phyloP scores from a whole-genome alignment of 2,329 filamentous ascomycete genomes.

The Cyphellophora attinorum region DNA sequence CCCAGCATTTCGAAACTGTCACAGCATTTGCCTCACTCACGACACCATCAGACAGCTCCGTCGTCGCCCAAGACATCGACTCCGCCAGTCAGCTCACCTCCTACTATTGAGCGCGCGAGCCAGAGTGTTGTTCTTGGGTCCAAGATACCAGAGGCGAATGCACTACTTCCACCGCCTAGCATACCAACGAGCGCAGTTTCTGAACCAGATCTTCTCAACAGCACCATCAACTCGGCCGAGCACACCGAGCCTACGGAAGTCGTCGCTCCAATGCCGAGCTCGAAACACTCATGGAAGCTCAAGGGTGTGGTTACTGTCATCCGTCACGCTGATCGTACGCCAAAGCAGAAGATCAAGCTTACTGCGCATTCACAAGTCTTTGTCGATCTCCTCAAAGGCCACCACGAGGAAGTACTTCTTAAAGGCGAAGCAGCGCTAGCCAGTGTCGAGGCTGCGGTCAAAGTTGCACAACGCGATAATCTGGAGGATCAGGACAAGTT shows the following conservation, averaged over 20 bases:
- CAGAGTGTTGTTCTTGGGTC: constrained; percentile 6
- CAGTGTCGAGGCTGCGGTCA: constrained; percentile 83
- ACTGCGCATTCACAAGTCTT: constrained; percentile 97
- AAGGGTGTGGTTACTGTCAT: constrained; percentile 97
- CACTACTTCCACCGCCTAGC: constrained; percentile 36
- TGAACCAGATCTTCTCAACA: constrained; percentile 6
- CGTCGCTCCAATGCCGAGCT: constrained; percentile 51
- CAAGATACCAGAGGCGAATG: constrained; percentile 9
- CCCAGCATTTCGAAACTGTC: constrained; percentile 53
- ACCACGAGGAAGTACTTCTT: constrained; percentile 90
- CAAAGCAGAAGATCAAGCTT: constrained; percentile 99
- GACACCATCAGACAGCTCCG: constrained; percentile 26
- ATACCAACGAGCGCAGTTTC: constrained; percentile 6
- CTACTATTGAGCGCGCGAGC: constrained; percentile 21
- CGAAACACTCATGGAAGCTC: constrained; percentile 92
- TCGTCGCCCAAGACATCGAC: constrained; percentile 35
- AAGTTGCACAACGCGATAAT: constrained; percentile 65
- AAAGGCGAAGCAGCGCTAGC: constrained; percentile 83
- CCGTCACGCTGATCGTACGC: constrained; percentile 89
- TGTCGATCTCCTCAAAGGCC: constrained; percentile 85
- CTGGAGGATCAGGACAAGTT: constrained; percentile 82
- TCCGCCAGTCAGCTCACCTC: constrained; percentile 25
- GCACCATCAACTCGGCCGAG: constrained; percentile 18
- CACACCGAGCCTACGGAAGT: constrained; percentile 15
- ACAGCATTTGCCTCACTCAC: constrained; percentile 27